Conservation (phyloP, 306 rosid species). For the Pueraria montana region DNA sequence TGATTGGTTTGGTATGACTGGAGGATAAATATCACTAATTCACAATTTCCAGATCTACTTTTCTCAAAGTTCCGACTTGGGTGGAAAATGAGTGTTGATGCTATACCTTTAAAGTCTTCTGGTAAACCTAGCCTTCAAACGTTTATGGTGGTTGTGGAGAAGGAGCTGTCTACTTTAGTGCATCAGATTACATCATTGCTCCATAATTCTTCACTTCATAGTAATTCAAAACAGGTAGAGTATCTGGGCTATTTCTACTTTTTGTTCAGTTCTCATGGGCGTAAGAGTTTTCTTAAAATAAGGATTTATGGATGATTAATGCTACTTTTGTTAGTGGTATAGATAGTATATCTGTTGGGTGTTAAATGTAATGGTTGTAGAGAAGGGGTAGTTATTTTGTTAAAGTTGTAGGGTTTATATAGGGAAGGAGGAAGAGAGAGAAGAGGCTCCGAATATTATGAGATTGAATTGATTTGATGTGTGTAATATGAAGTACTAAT, state of each 20-base stretch:
- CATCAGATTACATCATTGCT: conserved; percentile 71
- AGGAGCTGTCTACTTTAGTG: conserved; percentile 66
- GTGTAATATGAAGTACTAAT: background rate
- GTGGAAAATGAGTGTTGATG: conserved; percentile 86
- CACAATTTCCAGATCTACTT: conserved; percentile 71
- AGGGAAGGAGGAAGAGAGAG: conserved; percentile 10
- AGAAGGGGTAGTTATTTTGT: conserved; percentile 10
- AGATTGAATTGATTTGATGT: conserved; percentile 8
- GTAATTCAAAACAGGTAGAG: conserved; percentile 77
- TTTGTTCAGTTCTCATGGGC: conserved; percentile 23
- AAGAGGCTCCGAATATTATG: background rate
- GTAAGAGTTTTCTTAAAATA: conserved; percentile 35
- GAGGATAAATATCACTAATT: conserved; percentile 22
- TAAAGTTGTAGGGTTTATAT: conserved; percentile 22
- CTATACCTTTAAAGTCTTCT: conserved; percentile 74
- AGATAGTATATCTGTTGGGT: conserved; percentile 1
- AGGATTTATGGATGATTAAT: conserved; percentile 36
- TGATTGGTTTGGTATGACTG: conserved; percentile 35
- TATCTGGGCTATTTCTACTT: conserved; percentile 11
- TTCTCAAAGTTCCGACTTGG: conserved; percentile 85
- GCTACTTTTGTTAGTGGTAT: conserved; percentile 36
- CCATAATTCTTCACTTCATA: conserved; percentile 59
- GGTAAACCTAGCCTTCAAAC: conserved; percentile 80
- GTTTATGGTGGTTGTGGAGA: conserved; percentile 85
- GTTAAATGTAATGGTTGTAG: conserved; percentile 32